Conservation (phyloP, 495 filamentous ascomycete species). For the Hyaloscypha bicolor region DNA sequence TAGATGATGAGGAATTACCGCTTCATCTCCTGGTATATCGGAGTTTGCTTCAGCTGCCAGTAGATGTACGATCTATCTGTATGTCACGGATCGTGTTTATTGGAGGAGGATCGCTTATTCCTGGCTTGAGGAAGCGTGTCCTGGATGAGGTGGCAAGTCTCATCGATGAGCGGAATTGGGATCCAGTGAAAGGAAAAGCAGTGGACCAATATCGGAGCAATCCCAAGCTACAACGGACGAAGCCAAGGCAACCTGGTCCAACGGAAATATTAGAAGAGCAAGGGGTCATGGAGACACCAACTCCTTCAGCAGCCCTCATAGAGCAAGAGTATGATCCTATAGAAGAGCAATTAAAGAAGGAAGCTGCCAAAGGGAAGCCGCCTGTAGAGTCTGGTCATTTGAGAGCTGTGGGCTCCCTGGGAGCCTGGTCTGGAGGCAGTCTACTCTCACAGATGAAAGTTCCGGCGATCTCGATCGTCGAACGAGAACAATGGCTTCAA, state of each 20-base stretch:
- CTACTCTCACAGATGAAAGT: constrained; percentile 77
- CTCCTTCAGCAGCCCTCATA: constrained; percentile 40
- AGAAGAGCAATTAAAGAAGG: constrained; percentile 60
- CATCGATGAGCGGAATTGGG: constrained; percentile 73
- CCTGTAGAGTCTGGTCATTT: constrained; percentile 58
- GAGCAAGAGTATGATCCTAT: constrained; percentile 62
- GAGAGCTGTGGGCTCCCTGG: constrained; percentile 78
- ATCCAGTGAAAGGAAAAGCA: constrained; percentile 64
- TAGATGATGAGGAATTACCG: constrained; percentile 86
- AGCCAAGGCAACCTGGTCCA: constrained; percentile 37
- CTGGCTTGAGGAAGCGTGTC: constrained; percentile 79
- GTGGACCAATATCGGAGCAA: constrained; percentile 57
- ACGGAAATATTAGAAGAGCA: constrained; percentile 28
- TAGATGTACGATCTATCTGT: constrained; percentile 80
- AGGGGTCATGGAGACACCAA: constrained; percentile 16
- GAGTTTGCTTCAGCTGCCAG: constrained; percentile 70
- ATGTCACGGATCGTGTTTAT: constrained; percentile 91
- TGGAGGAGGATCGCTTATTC: constrained; percentile 78
- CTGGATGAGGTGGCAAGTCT: constrained; percentile 70
- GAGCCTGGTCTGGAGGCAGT: constrained; percentile 88
- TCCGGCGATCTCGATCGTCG: constrained; percentile 78
- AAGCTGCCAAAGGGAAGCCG: constrained; percentile 48
- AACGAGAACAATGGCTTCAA: constrained; percentile 80
- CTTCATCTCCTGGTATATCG: constrained; percentile 74
- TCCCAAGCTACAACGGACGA: constrained; percentile 48